Percentiles rank a stretch among this genome's conserved stretches.
Conservation (phyloP, 768 basidiomycete genomes). For the Tephrocybe sp. region DNA sequence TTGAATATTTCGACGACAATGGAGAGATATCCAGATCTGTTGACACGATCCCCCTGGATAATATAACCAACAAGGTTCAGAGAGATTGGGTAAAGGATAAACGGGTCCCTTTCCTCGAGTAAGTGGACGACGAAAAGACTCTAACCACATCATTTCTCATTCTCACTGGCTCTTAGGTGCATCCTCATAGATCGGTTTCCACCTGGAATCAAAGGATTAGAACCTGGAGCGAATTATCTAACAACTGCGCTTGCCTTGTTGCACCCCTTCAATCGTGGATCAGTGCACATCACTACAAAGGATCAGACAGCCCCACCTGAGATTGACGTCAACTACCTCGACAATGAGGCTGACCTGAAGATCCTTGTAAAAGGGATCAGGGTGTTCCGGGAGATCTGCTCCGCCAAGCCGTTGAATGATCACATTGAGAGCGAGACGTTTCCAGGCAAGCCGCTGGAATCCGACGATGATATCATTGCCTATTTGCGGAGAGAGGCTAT, state of each 20-base stretch:
- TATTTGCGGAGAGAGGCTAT: not conserved
- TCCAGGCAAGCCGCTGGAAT: constrained; percentile 1
- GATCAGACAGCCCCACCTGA: constrained; percentile 15
- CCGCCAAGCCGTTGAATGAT: not conserved
- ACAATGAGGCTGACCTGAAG: constrained; percentile 20
- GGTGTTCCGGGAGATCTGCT: constrained; percentile 13
- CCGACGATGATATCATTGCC: constrained; percentile 11
- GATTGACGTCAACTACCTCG: constrained; percentile 17
- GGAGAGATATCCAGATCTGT: not conserved
- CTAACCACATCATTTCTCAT: too few relatives aligned
- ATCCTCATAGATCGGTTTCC: not conserved
- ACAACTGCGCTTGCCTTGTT: constrained; percentile 21
- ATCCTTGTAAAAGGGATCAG: constrained; percentile 21
- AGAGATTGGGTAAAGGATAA: not conserved
- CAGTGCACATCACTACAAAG: constrained; percentile 24
- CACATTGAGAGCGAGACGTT: not conserved
- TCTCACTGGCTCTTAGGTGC: too few relatives aligned
- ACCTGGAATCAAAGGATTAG: constrained; percentile 2
- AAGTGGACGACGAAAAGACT: not conserved
- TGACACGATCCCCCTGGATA: not conserved
- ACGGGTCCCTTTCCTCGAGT: constrained; percentile 4
- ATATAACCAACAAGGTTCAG: not conserved
- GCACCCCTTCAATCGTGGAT: constrained; percentile 39
- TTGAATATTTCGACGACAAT: not conserved
- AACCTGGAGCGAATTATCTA: constrained; percentile 20